Base-by-base conservation (phyloP, 768 basidiomycete species). In the Mycena albidolilacea region DNA sequence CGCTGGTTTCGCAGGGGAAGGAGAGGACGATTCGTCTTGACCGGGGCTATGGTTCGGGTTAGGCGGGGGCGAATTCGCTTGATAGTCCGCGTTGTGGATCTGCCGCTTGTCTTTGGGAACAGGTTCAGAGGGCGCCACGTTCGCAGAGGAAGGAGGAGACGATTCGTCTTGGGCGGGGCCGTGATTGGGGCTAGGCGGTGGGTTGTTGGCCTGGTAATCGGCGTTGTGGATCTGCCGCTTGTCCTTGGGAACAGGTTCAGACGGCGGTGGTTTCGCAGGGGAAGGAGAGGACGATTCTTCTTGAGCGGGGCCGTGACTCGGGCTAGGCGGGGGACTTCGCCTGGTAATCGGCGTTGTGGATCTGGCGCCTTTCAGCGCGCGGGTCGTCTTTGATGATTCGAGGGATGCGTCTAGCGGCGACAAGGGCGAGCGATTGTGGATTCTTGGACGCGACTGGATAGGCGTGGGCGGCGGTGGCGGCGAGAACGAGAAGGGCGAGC, bases 341-440 rank as follows among this genome's bases (percentile, higher is more conserved):
- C n/a, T 69, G 67, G 44, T 75, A 71, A 66, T 75, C 70, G 37
- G 74, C 74, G 52, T 75, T 75, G 70, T 69, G 74, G 38, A 75
- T 71, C 63, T 75, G 74, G 43, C 74, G 73, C 43, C 64, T 72
- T 9, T 57, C 37, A 35, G 23, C 15, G 55, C 21, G 21, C 39
- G 39, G 48, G 30, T 30, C 30, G n/a, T 46, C 64, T n/a, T 52
- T 15, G 41, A 60, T 52, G 21, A 21, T 50, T 15, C 58, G 64
- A 44, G 64, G 23, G 23, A 19, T 14, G 8, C 9, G 19, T 38
- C 7, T 41, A 6, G 59, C 21, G 11, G 7, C 5, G 41, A 52
- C 21, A 17, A 46, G 50, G 17, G 64, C 69, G 59, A 64, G 66
- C 58, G 43, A 46, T 19, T 60, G 21, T 30, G 70, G 41, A 35